Base-by-base conservation (phyloP, 73 alveolate species). In the Blepharisma japonicum region DNA sequence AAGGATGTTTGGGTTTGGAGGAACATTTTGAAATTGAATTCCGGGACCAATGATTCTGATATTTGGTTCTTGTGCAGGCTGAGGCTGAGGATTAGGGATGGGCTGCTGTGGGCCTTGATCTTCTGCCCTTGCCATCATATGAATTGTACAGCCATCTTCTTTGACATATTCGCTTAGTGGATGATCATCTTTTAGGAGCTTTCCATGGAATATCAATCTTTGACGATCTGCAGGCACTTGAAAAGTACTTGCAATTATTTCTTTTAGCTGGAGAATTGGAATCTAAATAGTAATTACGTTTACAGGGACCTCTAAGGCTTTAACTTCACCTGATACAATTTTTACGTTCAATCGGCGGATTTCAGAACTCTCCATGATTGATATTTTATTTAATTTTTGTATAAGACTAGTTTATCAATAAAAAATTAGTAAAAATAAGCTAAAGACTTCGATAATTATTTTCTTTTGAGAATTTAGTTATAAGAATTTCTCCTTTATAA, bases 141-240 rank as follows among this genome's bases (percentile, higher is more conserved):
- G 92, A 6, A 88, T 76, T 7, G 86, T 71, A 39, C 84, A 86
- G 6, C 83, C 90, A 84, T 88, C 90, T 74, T 88, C 91, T 81
- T 81, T 88, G 38, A 88, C 83, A 80, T 80, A 76, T 7, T 39
- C 70, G 20, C 68, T 45, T 6, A 88, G 56, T 6, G 45, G 6
- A 2, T 71, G 56, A 27, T 84, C 95, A 66, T 85, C 95, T 50
- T 53, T 82, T 55, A 88, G 54, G 1, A 85, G 71, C 78, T 81
- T 88, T 1, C 92, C 87, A 51, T 80, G 80, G 68, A 66, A 84
- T 45, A 88, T 88, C 14, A 88, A 84, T 68, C 92, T 78, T 53
- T 88, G 88, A 20, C 90, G 47, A 11, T 49, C 83, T 6, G 42
- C 39, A 3, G 90, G 90, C n/a, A 83, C 83, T 11, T 79, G 39